These are phyloP conservation scores for Pontederia paniculata DNA, from an alignment of 176 grass and related monocot genomes.

Conservation along the genomic window DNA sequence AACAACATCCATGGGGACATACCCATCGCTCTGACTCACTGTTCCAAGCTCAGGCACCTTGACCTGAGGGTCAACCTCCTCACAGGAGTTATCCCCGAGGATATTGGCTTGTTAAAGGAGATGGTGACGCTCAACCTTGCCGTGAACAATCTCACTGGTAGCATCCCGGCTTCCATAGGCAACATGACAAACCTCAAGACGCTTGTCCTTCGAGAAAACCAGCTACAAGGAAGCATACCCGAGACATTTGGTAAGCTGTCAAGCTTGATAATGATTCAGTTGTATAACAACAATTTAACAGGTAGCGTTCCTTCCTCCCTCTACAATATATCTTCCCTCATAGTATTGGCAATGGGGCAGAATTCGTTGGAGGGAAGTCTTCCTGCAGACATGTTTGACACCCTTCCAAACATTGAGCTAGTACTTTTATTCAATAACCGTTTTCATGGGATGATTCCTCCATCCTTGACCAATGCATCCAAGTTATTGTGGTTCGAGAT, in stretches of 20 bases:
- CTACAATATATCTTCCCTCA: background rate
- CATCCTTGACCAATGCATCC: background rate
- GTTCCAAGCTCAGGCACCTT: too few relatives aligned
- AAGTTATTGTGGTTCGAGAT: background rate
- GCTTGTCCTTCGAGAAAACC: conserved; percentile 14
- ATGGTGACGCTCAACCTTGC: too few relatives aligned
- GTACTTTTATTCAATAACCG: background rate
- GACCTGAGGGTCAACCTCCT: too few relatives aligned
- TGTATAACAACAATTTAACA: conserved; percentile 9
- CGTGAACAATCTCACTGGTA: conserved; percentile 13
- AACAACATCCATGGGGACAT: too few relatives aligned
- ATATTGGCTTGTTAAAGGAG: too few relatives aligned
- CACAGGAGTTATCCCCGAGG: too few relatives aligned
- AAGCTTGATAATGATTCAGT: conserved; percentile 9
- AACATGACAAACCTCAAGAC: conserved; percentile 16
- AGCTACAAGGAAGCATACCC: conserved; percentile 17
- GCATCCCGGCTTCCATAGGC: conserved; percentile 18
- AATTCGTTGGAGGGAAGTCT: conserved; percentile 26
- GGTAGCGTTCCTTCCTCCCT: conserved; percentile 17
- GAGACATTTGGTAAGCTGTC: background rate
- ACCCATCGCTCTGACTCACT: too few relatives aligned
- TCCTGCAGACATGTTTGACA: conserved; percentile 9
- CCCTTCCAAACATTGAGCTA: background rate
- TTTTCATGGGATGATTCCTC: background rate
- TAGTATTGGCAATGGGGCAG: background rate